Percentiles rank a stretch among this genome's conserved stretches.
Evolutionary conservation across 306 rosid genomes (phyloP).

Genomic region (Rosa rugosa): DNA sequence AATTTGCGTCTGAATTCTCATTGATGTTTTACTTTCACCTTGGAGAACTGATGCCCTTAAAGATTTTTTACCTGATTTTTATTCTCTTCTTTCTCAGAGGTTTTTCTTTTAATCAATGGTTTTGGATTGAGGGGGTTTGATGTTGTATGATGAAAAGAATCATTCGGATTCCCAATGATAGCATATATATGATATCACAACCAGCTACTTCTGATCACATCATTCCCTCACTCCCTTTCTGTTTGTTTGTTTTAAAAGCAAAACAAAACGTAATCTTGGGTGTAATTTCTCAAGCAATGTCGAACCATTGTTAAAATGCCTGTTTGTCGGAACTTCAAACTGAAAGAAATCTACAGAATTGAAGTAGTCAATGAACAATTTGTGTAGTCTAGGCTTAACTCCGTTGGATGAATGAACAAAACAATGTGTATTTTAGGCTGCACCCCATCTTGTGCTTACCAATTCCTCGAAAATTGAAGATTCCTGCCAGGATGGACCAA

Average conservation of each 20-base stretch:
- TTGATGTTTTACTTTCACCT: slow-evolving; percentile 15
- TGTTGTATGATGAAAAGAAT: slow-evolving; percentile 18
- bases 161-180: slow-evolving; percentile 27
- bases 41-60: slow-evolving; percentile 14
- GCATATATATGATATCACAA: slow-evolving; percentile 10
- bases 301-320: too few relatives aligned
- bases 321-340: too few relatives aligned
- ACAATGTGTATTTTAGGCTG: too few relatives aligned
- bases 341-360: too few relatives aligned
- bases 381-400: too few relatives aligned
- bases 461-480: too few relatives aligned
- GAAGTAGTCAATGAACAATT: too few relatives aligned
- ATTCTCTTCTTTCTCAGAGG: not conserved
- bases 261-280: too few relatives aligned
- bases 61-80: not conserved
- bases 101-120: not conserved
- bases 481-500: too few relatives aligned
- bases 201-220: slow-evolving; percentile 28
- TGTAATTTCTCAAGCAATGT: too few relatives aligned
- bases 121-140: not conserved
- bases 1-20: not conserved
- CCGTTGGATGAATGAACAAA: too few relatives aligned
- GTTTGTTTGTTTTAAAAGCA: not conserved
- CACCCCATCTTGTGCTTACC: too few relatives aligned
- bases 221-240: not conserved